Base-by-base conservation (phyloP, 768 basidiomycete species). In the Panaeolus papilionaceus region DNA sequence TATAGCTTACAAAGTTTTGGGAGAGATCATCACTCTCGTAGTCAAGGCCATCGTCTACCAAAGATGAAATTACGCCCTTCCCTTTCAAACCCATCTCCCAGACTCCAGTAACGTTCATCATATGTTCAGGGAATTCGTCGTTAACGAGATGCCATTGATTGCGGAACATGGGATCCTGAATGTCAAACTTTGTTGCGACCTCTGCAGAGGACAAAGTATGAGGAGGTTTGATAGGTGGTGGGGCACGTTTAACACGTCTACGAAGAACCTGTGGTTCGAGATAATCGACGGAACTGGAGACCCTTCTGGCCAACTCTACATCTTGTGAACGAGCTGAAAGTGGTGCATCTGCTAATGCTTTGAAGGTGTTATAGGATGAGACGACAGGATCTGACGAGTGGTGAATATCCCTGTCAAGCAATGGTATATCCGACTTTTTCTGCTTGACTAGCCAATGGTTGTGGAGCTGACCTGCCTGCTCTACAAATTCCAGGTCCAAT, bases 141-240 rank as follows among this genome's bases (percentile, higher is more conserved):
- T 99, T 99, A 68, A 98, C 86, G 26, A 98, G 83, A 81, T 98
- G 97, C 98, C 98, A 99, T 82, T 99, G 97, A 67, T 86, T 78
- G 16, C 83, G 75, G 75, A 98, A 95, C 68, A 91, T 82, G 0
- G 97, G 97, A 75, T 99, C 97, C 28, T 81, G 72, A 67, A 99
- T 89, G 20, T 83, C 86, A 44, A 97, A 83, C 11, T 84, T 82
- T 42, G 85, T 76, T 9, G 88, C 90, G 42, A 77, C 83, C 49
- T 82, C 75, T 16, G 89, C 76, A 11, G 79, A 77, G 66, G 81
- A 78, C 4, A 65, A 49, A 1, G 28, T 23, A 37, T 77, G 70
- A 0, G 79, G 67, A 62, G 82, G 80, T 11, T 83, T 74, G 47
- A 85, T 71, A 14, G 88, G 84, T 26, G 91, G 91, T 23, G 92